Percentiles rank a stretch among this genome's conserved stretches.
These are phyloP conservation scores for Udeniomyces megalosporus DNA, from an alignment of 768 basidiomycete genomes.

Conservation along the genomic window DNA sequence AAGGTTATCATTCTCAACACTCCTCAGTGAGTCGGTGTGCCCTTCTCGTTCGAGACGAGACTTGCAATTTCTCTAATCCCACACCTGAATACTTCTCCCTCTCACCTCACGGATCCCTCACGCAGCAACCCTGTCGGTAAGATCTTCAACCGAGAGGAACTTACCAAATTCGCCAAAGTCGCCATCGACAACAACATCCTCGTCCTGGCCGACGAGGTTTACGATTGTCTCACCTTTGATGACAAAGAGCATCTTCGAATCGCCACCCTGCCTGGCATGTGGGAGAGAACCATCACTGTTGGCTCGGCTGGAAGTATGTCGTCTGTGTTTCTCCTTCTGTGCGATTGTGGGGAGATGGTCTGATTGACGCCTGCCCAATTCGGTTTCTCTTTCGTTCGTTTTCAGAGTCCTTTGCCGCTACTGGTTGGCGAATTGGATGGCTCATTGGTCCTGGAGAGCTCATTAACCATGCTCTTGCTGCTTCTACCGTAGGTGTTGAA, in stretches of 20 bases:
- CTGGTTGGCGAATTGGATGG: constrained; percentile 97
- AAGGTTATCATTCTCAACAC: constrained; percentile 95
- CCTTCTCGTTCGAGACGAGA: no score
- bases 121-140: constrained; percentile 80
- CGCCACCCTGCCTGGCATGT: constrained; percentile 91
- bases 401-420: constrained; percentile 84
- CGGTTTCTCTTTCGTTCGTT: background rate
- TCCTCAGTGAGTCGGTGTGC: background rate
- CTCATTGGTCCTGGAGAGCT: constrained; percentile 72
- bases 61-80: no score
- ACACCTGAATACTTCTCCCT: background rate
- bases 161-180: constrained; percentile 66
- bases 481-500: constrained; percentile 23
- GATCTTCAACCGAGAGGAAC: constrained; percentile 69
- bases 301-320: constrained; percentile 80
- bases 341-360: background rate
- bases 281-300: constrained; percentile 93
- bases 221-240: constrained; percentile 83
- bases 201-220: constrained; percentile 94
- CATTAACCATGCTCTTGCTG: constrained; percentile 72
- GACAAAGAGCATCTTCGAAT: constrained; percentile 78
- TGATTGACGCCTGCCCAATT: background rate
- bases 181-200: constrained; percentile 85
- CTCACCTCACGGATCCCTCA: constrained; percentile 39
- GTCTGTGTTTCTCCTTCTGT: background rate